Conservation (phyloP, 306 rosid species). For the Sechiopsis laciniata region DNA sequence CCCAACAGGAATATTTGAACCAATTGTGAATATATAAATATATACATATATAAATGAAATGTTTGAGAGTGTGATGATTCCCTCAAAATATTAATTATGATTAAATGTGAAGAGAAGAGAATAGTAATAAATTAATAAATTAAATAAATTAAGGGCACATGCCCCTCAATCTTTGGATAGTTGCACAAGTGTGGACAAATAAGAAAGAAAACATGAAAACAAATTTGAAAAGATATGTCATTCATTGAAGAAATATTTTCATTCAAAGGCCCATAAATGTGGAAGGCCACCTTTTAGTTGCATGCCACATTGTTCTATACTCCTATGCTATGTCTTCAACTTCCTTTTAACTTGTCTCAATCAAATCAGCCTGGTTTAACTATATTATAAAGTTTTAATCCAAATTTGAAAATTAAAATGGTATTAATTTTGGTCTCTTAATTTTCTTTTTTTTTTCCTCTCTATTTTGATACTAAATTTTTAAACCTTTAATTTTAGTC, state of each 20-base stretch:
- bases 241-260: neutral
- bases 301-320: constrained; percentile 2
- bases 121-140: too few relatives aligned
- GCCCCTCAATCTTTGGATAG: constrained; percentile 18
- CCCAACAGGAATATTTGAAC: neutral
- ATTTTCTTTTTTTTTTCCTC: too few relatives aligned
- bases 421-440: too few relatives aligned
- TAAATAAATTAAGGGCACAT: constrained; percentile 9
- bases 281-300: neutral
- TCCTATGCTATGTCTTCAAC: neutral
- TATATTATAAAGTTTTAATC: too few relatives aligned
- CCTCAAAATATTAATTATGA: neutral
- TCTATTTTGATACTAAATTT: too few relatives aligned
- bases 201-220: neutral
- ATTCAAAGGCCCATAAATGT: neutral
- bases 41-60: neutral
- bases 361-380: neutral
- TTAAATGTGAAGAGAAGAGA: too few relatives aligned
- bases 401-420: too few relatives aligned
- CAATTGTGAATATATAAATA: neutral
- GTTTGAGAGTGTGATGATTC: neutral
- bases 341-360: constrained; percentile 6
- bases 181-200: constrained; percentile 15
- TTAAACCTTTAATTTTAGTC: too few relatives aligned
- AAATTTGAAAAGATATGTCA: constrained; percentile 11